Evolutionary conservation across 305 asterid genomes (phyloP).

Genomic region (Fraxinus paxiana): DNA sequence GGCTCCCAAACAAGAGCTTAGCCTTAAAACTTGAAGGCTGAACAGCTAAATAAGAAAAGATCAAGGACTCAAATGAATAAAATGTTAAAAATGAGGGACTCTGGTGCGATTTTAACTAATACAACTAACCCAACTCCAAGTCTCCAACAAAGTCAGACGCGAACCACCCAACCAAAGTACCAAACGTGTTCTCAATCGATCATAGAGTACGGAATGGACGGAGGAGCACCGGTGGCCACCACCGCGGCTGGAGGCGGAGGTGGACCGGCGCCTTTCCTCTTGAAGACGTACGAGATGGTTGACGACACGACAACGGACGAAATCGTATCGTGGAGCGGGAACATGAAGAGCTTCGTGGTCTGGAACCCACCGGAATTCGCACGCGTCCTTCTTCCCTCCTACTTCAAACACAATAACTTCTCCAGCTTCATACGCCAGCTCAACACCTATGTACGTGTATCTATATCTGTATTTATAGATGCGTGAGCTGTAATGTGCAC

Average conservation of each 20-base stretch:
- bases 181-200: background rate
- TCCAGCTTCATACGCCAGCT: slow-evolving; percentile 98
- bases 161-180: background rate
- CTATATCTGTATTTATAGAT: background rate
- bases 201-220: slow-evolving; percentile 41
- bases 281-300: slow-evolving; percentile 92
- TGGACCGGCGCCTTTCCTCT: slow-evolving; percentile 84
- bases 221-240: slow-evolving; percentile 29
- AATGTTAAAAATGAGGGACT: background rate
- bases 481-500: background rate
- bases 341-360: slow-evolving; percentile 68
- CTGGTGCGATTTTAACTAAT: background rate
- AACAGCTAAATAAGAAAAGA: background rate
- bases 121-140: background rate
- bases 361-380: slow-evolving; percentile 96
- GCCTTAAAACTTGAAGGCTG: background rate
- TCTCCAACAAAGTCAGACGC: background rate
- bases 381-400: slow-evolving; percentile 71
- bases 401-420: slow-evolving; percentile 87
- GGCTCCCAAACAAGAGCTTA: background rate
- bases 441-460: slow-evolving; percentile 71
- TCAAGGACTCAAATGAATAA: background rate
- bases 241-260: slow-evolving; percentile 32
- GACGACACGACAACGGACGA: slow-evolving; percentile 71
- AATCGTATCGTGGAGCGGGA: slow-evolving; percentile 76